Conservation (phyloP, 2,329 filamentous ascomycete genomes). For the Colletotrichum australisinense region DNA sequence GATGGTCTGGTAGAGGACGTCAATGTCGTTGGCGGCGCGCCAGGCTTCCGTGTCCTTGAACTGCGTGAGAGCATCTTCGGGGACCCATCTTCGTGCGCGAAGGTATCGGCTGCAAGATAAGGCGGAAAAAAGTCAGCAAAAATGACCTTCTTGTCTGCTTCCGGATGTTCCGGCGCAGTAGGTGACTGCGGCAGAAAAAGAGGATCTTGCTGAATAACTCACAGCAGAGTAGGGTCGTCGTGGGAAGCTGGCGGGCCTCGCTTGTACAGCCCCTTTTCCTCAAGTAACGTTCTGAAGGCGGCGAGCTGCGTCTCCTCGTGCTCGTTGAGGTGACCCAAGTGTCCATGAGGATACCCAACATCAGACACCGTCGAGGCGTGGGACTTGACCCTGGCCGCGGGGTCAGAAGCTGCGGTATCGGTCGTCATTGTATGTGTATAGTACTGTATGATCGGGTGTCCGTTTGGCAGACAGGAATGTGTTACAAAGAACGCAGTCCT, state of each 20-base stretch:
- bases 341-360: conserved; percentile 77
- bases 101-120: conserved; percentile 77
- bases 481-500: neutral
- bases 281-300: conserved; percentile 77
- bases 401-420: conserved; percentile 22
- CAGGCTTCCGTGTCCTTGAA: conserved; percentile 92
- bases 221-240: conserved; percentile 80
- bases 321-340: conserved; percentile 80
- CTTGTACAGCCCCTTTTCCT: conserved; percentile 73
- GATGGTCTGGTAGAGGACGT: conserved; percentile 86
- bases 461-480: neutral
- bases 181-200: neutral
- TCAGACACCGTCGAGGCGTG: conserved; percentile 41
- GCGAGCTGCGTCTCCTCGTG: conserved; percentile 75
- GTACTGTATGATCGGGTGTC: neutral
- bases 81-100: conserved; percentile 84
- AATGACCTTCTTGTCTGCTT: neutral
- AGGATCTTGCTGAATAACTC: conserved; percentile 44
- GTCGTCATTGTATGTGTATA: conserved; percentile 4
- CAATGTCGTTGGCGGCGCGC: conserved; percentile 82
- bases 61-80: conserved; percentile 82
- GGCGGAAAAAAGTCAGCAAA: conserved; percentile 17
- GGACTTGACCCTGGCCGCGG: conserved; percentile 27
- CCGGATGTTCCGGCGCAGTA: conserved; percentile 1
- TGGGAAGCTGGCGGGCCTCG: conserved; percentile 70